phyloP scores from a whole-genome alignment of 169 alveolate genomes.

The Eimeria acervulina region DNA sequence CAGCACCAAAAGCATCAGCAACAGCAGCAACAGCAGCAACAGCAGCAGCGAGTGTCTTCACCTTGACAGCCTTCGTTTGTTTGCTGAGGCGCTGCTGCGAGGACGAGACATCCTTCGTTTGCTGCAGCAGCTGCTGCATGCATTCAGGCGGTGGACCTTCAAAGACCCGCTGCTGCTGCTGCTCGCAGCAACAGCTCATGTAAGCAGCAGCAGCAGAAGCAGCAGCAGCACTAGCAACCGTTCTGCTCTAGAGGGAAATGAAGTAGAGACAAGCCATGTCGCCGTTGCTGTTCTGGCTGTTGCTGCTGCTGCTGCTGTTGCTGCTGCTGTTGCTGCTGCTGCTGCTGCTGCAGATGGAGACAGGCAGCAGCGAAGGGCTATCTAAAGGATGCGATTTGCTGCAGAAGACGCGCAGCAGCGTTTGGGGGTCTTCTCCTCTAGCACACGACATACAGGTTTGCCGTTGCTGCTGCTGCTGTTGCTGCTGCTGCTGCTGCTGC shows the following conservation, averaged over 20 bases:
- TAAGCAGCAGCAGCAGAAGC: background rate
- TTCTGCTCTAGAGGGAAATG: too few species aligned
- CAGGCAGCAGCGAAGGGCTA: background rate
- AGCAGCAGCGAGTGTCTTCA: background rate
- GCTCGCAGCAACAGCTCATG: background rate
- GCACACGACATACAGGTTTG: background rate
- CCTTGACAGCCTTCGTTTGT: background rate
- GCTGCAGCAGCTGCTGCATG: too few species aligned
- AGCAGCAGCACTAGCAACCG: too few species aligned
- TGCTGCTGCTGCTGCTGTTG: too few species aligned
- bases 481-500: conserved; percentile 4
- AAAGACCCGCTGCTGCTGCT: too few species aligned
- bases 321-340: background rate
- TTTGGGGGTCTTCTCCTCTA: background rate
- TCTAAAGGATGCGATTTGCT: too few species aligned
- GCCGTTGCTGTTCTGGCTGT: too few species aligned
- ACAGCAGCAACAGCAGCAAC: background rate
- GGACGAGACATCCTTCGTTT: background rate
- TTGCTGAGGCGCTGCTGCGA: conserved; percentile 22
- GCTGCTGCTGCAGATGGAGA: background rate
- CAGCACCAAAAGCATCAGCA: too few species aligned
- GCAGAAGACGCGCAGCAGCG: too few species aligned
- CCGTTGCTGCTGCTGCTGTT: background rate
- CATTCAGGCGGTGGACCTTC: too few species aligned
- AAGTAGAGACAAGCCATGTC: too few species aligned